Base-by-base conservation (phyloP, 2,329 filamentous ascomycete species). In the Aschersonia sp. region DNA sequence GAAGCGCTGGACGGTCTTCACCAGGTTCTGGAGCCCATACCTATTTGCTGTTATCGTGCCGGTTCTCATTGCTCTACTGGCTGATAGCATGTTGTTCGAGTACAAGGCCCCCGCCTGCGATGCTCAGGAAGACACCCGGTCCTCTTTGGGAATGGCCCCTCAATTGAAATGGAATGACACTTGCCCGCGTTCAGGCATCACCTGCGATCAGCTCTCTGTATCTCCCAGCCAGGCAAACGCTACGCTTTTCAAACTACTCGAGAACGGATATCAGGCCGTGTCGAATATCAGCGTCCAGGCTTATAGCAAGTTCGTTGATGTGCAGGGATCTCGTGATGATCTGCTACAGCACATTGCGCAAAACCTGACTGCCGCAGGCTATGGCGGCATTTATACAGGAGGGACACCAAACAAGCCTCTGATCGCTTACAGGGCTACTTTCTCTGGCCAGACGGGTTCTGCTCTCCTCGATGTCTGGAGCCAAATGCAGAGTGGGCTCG, bases 1-100 rank as follows among this genome's bases (percentile, higher is more conserved):
- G 45, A 94, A 94, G 63, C 73, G 87, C 41, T 68, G 76, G 49
- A 85, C 78, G 0, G 81, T 94, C 33, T 68, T 90, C 47, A 78
- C 79, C 54, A 73, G 80, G 32, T 90, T 89, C 58, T 85, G 79
- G 63, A 72, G 89, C 51, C 85, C 86, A 0, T 86, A 86, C n/a
- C 4, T 42, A n/a, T 42, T n/a, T 22, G 40, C 14, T 42, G 9
- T 42, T 42, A 5, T 22, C 47, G 57, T 81, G 7, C 81, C 77
- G 4, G 85, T 85, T 1, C 67, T 90, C n/a, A 56, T 85, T 0
- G 76, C 94, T 9, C 86, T 87, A 0, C 74, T 94, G 47, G 70
- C 84, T 49, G 81, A 85, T 2, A 81, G 84, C 9, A 84, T 81
- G 0, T 64, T 90, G 10, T 80, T 86, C 1, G 84, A 81, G 4